phyloP scores from a whole-genome alignment of 495 filamentous ascomycete genomes.

The Geopyxis carbonaria region DNA sequence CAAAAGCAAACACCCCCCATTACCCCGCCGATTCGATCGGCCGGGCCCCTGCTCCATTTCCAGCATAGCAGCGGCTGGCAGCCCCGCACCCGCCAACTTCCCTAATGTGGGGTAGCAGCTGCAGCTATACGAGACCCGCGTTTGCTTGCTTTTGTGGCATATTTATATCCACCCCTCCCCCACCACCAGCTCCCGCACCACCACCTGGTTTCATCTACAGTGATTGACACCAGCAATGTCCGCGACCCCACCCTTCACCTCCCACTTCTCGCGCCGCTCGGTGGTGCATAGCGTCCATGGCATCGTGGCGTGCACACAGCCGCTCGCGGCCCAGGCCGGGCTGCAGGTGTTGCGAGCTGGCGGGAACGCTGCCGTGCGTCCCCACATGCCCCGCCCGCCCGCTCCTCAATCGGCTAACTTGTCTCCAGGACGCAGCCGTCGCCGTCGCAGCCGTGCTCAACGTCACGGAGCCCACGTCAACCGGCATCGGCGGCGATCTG shows the following conservation, averaged over 20 bases:
- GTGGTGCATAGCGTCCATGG: slow-evolving; percentile 63
- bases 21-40: no score
- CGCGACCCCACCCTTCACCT: slow-evolving; percentile 33
- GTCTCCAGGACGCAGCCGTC: slow-evolving; percentile 69
- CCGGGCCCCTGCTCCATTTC: no score
- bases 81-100: no score
- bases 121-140: no score
- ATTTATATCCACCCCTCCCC: no score
- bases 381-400: not conserved
- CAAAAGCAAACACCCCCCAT: no score
- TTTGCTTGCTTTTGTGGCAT: no score
- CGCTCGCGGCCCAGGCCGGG: slow-evolving; percentile 75
- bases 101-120: no score
- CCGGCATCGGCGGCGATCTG: slow-evolving; percentile 96
- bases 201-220: no score
- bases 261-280: slow-evolving; percentile 72
- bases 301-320: slow-evolving; percentile 82
- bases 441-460: slow-evolving; percentile 81
- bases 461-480: slow-evolving; percentile 82
- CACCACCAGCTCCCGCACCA: no score
- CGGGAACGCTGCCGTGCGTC: slow-evolving; percentile 77
- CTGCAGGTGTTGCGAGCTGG: slow-evolving; percentile 67
- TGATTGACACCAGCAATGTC: no score
- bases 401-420: slow-evolving; percentile 5
- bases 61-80: no score